Evolutionary conservation across 2,329 filamentous ascomycete genomes (phyloP), one percentile per base, ranked within the genome.

Genomic region (Pseudohalonectria lignicola): DNA sequence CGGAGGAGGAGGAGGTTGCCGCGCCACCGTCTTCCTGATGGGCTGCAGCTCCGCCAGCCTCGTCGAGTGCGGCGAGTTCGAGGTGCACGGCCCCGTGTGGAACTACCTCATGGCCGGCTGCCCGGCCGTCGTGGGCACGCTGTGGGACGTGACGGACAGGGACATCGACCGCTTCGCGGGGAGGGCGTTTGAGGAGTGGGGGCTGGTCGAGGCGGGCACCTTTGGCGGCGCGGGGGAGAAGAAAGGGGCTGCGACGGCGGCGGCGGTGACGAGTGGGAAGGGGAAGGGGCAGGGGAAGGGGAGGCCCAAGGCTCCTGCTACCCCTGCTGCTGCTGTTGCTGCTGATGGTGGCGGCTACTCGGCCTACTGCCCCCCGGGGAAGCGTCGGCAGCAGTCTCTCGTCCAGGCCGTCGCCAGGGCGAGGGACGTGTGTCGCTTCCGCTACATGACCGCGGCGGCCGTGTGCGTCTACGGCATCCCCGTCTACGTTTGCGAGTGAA

Each of bases 81-180:
- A 96, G 57, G 80, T 83, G n/a, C 82, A 84, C 49, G 90, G 92
- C 1, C 86, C 90, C 40, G 84, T 92, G 18, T 79, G 88, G 63
- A 87, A 88, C 50, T 96, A 96, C 61, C 79, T 98, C 61, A 79
- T 90, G 48, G 88, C 87, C 0, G 90, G 86, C 1, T 78, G 74
- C 48, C 87, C 86, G 4, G 87, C 90, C 0, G 76, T 96, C 9
- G 79, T 96, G 2, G 92, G 87, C 33, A 95, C 88, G 13, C 67
- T 98, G 28, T 98, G 92, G 92, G 92, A 98, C 58, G 92, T 98
- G 36, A 98, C 92, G 9, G 92, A 98, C 56, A 85, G 85, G 51
- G 92, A 98, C 57, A 94, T 95, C 56, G 93, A 98, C 63, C 82
- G 88, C 15, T 94, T 94, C 57, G 84, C 88, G 0, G 77, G 81